Evolutionary conservation across 2,329 filamentous ascomycete species (phyloP), one percentile per base, ranked within the genome.

Genomic region (Alternaria triticina): DNA sequence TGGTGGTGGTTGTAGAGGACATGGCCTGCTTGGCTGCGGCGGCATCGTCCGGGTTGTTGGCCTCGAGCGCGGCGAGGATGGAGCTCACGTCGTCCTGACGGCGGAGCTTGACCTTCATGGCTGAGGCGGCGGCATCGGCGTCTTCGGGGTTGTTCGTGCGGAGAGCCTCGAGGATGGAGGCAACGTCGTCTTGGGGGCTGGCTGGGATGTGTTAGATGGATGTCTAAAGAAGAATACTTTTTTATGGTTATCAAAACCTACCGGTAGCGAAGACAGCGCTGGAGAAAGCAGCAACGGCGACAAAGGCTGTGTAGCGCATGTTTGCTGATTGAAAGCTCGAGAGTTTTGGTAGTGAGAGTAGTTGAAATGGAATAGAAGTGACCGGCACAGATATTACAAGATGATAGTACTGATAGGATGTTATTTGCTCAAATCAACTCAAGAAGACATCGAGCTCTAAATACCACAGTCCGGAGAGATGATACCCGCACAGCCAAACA

Each of bases 261-360:
- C 71, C 61, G 9, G 74, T 61, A 54, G 72, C 73, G 52, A 77
- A 70, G 62, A 72, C 71, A 20, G 66, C 65, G 59, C 69, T 65
- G 27, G 76, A 76, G 67, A 77, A 71, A 40, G 70, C 60, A 5
- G 69, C 67, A 47, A 71, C 65, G 36, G 70, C 59, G 54, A 77
- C 30, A 61, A 77, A 67, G 55, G 70, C 59, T 50, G 73, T 67
- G 71, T 73, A 74, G 47, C 62, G 71, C 75, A 77, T 77, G 22
- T 59, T 76, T 68, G 67, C 25, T 62, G 62, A 59, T 67, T 70
- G 62, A 25, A 28, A 15, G 2, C 25, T 54, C 25, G 46, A 17
- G 58, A n/a, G 15, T 51, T 23, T 33, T 28, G 23, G 60, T 46
- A 46, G 12, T 54, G 30, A 47, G 54, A 36, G n/a, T 36, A 33